phyloP scores from a whole-genome alignment of 306 rosid species.

The Quercus rubra region DNA sequence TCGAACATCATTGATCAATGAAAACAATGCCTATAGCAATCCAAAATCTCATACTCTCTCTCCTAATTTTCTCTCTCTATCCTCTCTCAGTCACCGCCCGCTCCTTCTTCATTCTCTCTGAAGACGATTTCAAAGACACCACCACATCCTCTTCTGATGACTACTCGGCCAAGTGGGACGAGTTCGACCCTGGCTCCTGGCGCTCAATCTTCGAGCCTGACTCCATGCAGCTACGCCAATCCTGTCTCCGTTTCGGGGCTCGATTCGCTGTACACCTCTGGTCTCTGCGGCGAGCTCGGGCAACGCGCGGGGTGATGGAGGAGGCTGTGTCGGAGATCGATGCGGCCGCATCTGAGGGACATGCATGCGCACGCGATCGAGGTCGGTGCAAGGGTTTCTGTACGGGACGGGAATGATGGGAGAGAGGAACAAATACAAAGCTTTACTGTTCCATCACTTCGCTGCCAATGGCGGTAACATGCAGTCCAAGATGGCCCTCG shows the following conservation, averaged over 20 bases:
- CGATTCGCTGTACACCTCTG: slow-evolving; percentile 49
- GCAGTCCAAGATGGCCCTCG: slow-evolving; percentile 95
- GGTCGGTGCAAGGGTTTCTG: slow-evolving; percentile 75
- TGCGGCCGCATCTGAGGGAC: slow-evolving; percentile 38
- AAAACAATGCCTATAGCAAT: slow-evolving; percentile 26
- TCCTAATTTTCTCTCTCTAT: slow-evolving; percentile 40
- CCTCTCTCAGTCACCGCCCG: slow-evolving; percentile 47
- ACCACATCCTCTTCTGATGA: slow-evolving; percentile 10
- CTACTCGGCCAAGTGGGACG: slow-evolving; percentile 78
- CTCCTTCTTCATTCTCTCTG: slow-evolving; percentile 66
- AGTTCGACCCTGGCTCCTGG: slow-evolving; percentile 91
- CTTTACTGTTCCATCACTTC: slow-evolving; percentile 69
- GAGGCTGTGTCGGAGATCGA: slow-evolving; percentile 65
- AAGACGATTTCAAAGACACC: slow-evolving; percentile 65
- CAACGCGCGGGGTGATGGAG: slow-evolving; percentile 40
- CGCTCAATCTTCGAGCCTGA: slow-evolving; percentile 76
- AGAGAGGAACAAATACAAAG: slow-evolving; percentile 61
- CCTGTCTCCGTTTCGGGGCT: slow-evolving; percentile 1
- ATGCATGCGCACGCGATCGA: slow-evolving; percentile 45
- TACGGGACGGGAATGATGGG: slow-evolving; percentile 65
- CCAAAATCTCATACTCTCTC: slow-evolving; percentile 25
- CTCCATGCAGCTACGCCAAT: slow-evolving; percentile 9
- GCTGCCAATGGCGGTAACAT: slow-evolving; percentile 69
- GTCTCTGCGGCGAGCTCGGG: slow-evolving; percentile 50
- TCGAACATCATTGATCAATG: too few species aligned